Evolutionary conservation across 2,329 filamentous ascomycete genomes (phyloP).

Genomic region (Pyricularia sp.): DNA sequence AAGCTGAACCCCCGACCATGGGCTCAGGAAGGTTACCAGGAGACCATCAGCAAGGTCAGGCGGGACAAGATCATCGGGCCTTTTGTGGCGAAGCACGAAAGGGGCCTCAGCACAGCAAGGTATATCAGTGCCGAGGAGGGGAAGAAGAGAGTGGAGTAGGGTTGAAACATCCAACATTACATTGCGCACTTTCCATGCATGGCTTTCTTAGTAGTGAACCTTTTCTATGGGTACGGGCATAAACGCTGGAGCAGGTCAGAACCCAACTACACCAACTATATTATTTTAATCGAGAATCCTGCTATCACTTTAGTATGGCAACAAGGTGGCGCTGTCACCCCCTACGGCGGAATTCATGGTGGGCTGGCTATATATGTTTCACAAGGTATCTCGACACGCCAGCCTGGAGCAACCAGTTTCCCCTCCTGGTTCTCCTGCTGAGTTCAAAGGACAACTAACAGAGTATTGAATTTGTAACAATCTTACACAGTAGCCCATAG

Average conservation of each 20-base stretch:
- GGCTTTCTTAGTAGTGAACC: not conserved
- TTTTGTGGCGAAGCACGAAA: slow-evolving; percentile 61
- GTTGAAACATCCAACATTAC: not conserved
- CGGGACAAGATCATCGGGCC: slow-evolving; percentile 72
- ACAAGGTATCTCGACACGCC: not conserved
- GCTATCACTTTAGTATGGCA: not conserved
- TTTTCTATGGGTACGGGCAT: not conserved
- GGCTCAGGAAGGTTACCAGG: slow-evolving; percentile 77
- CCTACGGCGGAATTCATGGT: not conserved
- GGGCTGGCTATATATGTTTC: not conserved
- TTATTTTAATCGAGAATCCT: not conserved
- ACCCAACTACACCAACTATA: not conserved
- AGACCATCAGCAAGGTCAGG: slow-evolving; percentile 68
- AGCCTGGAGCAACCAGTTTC: not conserved
- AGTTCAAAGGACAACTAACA: not conserved
- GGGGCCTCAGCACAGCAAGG: slow-evolving; percentile 69
- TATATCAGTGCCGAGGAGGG: slow-evolving; percentile 86
- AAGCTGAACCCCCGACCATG: slow-evolving; percentile 84
- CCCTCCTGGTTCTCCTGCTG: not conserved
- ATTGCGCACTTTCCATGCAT: not conserved
- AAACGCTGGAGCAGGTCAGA: not conserved
- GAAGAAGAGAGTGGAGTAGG: slow-evolving; percentile 90
- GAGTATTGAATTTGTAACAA: not conserved
- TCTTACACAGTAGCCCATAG: not conserved
- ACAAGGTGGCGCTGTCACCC: not conserved